Conservation (phyloP, 73 alveolate species). For the Paramecium octaurelia region DNA sequence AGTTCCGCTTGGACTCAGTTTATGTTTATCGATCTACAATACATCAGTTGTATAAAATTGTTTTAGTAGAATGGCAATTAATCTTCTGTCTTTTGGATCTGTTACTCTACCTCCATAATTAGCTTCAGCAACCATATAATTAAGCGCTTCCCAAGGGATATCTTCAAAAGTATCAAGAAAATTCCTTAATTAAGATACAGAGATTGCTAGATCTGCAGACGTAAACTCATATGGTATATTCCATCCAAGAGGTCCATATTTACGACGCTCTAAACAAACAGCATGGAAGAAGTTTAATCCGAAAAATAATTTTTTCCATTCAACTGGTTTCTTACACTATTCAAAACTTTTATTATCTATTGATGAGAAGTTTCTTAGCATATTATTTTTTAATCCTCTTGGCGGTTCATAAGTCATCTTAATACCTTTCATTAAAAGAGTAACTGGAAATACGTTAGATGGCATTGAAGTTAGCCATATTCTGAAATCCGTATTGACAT, state of each 20-base stretch:
- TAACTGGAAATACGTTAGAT: conserved; percentile 93
- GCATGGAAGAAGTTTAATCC: conserved; percentile 99
- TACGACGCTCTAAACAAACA: conserved; percentile 97
- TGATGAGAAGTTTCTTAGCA: conserved; percentile 86
- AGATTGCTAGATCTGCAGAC: conserved; percentile 67
- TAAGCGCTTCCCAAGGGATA: conserved; percentile 98
- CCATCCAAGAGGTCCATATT: conserved; percentile 99
- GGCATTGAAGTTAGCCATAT: conserved; percentile 99
- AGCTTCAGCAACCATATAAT: conserved; percentile 99
- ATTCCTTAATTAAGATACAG: conserved; percentile 89
- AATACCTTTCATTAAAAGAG: conserved; percentile 94
- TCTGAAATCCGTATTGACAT: conserved; percentile 79
- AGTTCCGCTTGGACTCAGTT: conserved; percentile 68
- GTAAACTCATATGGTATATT: conserved; percentile 99
- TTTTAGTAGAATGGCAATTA: conserved; percentile 79
- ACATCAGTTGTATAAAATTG: conserved; percentile 96
- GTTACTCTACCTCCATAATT: conserved; percentile 99
- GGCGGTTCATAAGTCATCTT: conserved; percentile 99
- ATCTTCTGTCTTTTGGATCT: conserved; percentile 98
- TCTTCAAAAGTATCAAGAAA: conserved; percentile 92
- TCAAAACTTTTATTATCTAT: conserved; percentile 89
- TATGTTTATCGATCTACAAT: conserved; percentile 86
- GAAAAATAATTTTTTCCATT: conserved; percentile 88
- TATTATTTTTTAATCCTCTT: conserved; percentile 94
- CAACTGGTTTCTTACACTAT: conserved; percentile 84